These are phyloP conservation scores for Berkeleyomyces basicola DNA, from an alignment of 2,329 filamentous ascomycete species.

Conservation along the genomic window DNA sequence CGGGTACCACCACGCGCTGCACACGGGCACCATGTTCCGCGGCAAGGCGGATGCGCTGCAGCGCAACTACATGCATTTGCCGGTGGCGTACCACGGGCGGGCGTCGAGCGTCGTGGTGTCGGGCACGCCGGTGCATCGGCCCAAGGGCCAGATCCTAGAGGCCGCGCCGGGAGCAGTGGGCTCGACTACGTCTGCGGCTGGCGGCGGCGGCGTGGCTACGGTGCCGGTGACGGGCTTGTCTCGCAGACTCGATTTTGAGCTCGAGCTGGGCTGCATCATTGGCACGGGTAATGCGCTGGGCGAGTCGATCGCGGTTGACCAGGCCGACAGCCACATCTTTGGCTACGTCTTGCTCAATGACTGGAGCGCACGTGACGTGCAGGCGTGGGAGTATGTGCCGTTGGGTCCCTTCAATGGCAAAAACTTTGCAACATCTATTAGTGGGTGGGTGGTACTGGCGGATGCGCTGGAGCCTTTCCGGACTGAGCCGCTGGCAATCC, in stretches of 20 bases:
- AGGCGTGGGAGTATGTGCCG: constrained; percentile 37
- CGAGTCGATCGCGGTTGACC: constrained; percentile 39
- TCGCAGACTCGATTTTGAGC: constrained; percentile 44
- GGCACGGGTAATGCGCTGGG: constrained; percentile 44
- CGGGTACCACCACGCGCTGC: constrained; percentile 53
- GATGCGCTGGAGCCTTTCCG: constrained; percentile 28
- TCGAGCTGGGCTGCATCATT: constrained; percentile 55
- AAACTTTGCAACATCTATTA: constrained; percentile 37
- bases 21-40: constrained; percentile 47
- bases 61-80: constrained; percentile 57
- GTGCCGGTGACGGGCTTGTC: constrained; percentile 6
- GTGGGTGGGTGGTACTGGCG: constrained; percentile 39
- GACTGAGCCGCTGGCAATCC: constrained; percentile 8
- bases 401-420: constrained; percentile 43
- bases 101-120: constrained; percentile 55
- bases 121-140: constrained; percentile 48
- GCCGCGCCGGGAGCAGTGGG: neutral
- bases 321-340: constrained; percentile 51
- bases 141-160: constrained; percentile 47
- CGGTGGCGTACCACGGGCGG: constrained; percentile 58
- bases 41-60: constrained; percentile 53
- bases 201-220: neutral
- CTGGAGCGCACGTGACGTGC: constrained; percentile 41
- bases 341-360: constrained; percentile 48
- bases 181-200: neutral